Conservation (phyloP, 2,329 filamentous ascomycete species). For the Xylariaceae sp. region DNA sequence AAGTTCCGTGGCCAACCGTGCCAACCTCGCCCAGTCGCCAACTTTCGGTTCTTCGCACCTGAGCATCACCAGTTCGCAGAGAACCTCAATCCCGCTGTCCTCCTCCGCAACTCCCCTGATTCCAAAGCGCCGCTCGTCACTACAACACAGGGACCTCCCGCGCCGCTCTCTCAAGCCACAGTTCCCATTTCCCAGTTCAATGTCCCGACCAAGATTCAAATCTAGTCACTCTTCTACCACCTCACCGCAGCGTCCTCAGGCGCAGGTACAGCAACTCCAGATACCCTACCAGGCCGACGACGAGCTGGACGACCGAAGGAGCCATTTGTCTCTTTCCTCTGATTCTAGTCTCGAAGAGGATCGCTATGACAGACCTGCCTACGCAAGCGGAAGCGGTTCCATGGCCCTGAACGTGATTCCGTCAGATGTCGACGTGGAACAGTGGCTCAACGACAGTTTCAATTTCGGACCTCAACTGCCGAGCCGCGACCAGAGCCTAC, state of each 20-base stretch:
- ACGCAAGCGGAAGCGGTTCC: background rate
- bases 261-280: conserved; percentile 8
- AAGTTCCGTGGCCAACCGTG: conserved; percentile 10
- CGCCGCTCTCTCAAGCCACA: background rate
- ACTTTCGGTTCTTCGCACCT: conserved; percentile 1
- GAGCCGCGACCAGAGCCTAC: background rate
- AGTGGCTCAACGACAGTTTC: too few relatives aligned
- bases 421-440: too few relatives aligned
- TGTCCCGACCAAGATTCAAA: too few relatives aligned
- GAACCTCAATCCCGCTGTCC: conserved; percentile 1
- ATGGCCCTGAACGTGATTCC: background rate
- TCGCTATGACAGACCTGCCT: background rate
- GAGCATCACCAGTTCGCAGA: too few relatives aligned
- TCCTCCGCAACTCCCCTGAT: conserved; percentile 5
- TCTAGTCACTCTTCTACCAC: too few relatives aligned
- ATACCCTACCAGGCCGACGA: background rate
- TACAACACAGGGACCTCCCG: conserved; percentile 16
- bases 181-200: too few relatives aligned
- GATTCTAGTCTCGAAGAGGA: background rate
- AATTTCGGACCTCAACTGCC: too few relatives aligned
- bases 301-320: too few relatives aligned
- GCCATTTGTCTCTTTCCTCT: too few relatives aligned
- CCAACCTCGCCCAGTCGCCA: conserved; percentile 7
- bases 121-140: conserved; percentile 20
- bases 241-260: conserved; percentile 3